Base-by-base conservation (phyloP, 768 basidiomycete species). In the Udeniomyces megalosporus region DNA sequence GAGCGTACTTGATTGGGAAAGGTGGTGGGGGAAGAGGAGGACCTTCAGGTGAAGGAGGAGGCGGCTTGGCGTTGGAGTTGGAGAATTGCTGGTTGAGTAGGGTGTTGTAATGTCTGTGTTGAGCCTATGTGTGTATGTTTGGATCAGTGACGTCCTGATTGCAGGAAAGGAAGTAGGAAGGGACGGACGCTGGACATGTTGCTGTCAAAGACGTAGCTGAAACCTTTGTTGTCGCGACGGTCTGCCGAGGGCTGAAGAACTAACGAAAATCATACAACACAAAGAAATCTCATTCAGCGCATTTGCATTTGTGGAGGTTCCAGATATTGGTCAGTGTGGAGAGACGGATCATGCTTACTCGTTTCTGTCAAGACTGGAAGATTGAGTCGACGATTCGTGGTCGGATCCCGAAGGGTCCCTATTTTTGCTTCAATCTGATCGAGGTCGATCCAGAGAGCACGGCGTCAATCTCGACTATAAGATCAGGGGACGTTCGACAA, bases 101-200 rank as follows among this genome's bases (percentile, higher is more conserved):
- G 14, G 74, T 76, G 70, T 97, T 97, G 75, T 81, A 90, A 68
- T 86, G 82, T 71, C 81, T 82, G 74, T 97, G 91, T 74, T 97
- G 92, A 66, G 75, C 75, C 88, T 93, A 69, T 5, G 32, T 3
- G n/a, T n/a, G n/a, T n/a, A n/a, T n/a, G n/a, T n/a, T n/a, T n/a
- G n/a, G n/a, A n/a, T n/a, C n/a, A n/a, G n/a, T n/a, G n/a, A n/a
- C n/a, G n/a, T n/a, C n/a, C n/a, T n/a, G n/a, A n/a, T n/a, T n/a
- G n/a, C n/a, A n/a, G n/a, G n/a, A n/a, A n/a, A n/a, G n/a, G n/a
- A n/a, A n/a, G n/a, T n/a, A n/a, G n/a, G n/a, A n/a, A 26, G 29
- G 15, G 29, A 79, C 85, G 70, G 71, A 93, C 88, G 66, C 78
- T 74, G 47, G 87, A 80, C 92, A 99, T 96, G 71, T 93, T 91